phyloP scores from a whole-genome alignment of 768 basidiomycete genomes.

The Mycena olivaceomarginata region DNA sequence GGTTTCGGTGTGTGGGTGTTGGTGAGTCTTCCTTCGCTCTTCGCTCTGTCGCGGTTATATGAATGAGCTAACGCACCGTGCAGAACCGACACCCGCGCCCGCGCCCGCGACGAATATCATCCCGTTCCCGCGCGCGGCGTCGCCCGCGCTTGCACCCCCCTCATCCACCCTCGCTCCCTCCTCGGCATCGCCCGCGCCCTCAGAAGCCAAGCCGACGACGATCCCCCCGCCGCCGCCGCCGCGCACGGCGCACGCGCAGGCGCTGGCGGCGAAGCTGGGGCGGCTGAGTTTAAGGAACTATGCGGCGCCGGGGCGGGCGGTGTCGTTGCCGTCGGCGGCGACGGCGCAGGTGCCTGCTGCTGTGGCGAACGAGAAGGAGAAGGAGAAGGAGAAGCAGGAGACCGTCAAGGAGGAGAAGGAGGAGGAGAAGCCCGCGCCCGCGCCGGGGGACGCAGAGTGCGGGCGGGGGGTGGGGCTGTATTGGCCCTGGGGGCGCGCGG shows the following conservation, averaged over 20 bases:
- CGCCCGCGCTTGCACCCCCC: not conserved
- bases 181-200: not conserved
- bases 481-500: slow-evolving; percentile 40
- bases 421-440: slow-evolving; percentile 38
- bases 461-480: slow-evolving; percentile 42
- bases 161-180: too few relatives aligned
- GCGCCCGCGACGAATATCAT: slow-evolving; percentile 16
- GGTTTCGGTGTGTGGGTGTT: slow-evolving; percentile 66
- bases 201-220: not conserved
- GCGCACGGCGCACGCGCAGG: slow-evolving; percentile 41
- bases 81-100: slow-evolving; percentile 1
- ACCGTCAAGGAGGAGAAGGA: slow-evolving; percentile 30
- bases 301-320: slow-evolving; percentile 50
- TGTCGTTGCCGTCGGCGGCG: slow-evolving; percentile 53
- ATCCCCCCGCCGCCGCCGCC: slow-evolving; percentile 37
- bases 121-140: slow-evolving; percentile 21
- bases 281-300: slow-evolving; percentile 57
- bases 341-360: not conserved
- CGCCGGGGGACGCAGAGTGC: slow-evolving; percentile 30
- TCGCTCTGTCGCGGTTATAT: too few relatives aligned
- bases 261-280: slow-evolving; percentile 46
- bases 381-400: slow-evolving; percentile 4
- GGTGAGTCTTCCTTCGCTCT: not conserved
- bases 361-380: not conserved
- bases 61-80: too few relatives aligned